Percentiles rank a stretch among this genome's conserved stretches.
These are phyloP conservation scores for Penicillium paradoxum DNA, from an alignment of 495 filamentous ascomycete genomes.

Conservation along the genomic window DNA sequence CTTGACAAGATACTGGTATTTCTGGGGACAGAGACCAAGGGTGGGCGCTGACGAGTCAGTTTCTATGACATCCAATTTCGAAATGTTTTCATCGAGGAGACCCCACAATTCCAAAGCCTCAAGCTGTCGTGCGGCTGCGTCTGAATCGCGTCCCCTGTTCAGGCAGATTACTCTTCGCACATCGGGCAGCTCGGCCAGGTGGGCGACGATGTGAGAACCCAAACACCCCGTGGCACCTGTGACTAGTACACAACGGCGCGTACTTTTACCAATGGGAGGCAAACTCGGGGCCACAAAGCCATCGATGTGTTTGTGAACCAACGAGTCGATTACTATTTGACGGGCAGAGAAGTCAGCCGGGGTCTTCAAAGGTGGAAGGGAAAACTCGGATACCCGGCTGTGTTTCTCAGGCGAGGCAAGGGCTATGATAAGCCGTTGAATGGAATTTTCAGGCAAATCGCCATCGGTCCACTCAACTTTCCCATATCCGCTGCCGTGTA, in stretches of 20 bases:
- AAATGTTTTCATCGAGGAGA: background rate
- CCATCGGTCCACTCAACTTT: slow-evolving; percentile 49
- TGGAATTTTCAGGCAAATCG: slow-evolving; percentile 30
- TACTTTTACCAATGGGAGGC: background rate
- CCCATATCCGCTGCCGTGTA: slow-evolving; percentile 40
- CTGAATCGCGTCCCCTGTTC: slow-evolving; percentile 2
- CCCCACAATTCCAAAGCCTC: background rate
- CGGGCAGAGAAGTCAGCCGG: slow-evolving; percentile 13
- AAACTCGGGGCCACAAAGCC: slow-evolving; percentile 7
- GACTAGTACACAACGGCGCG: slow-evolving; percentile 33
- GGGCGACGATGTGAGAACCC: slow-evolving; percentile 43
- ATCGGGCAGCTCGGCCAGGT: slow-evolving; percentile 25
- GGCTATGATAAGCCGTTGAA: slow-evolving; percentile 39
- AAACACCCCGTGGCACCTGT: slow-evolving; percentile 52
- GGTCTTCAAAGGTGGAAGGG: background rate
- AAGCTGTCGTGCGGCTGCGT: background rate
- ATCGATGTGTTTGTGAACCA: slow-evolving; percentile 20
- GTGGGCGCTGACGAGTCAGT: slow-evolving; percentile 39
- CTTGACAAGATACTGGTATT: slow-evolving; percentile 6
- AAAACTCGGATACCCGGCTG: background rate
- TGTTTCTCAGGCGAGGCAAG: slow-evolving; percentile 32
- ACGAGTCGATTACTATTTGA: slow-evolving; percentile 26
- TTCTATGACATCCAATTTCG: slow-evolving; percentile 5
- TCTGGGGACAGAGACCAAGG: slow-evolving; percentile 37
- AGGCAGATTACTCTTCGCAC: slow-evolving; percentile 22